Percentiles rank a stretch among this genome's conserved stretches.
These are phyloP conservation scores for Tricholomella constricta DNA, from an alignment of 768 basidiomycete genomes.

Conservation along the genomic window DNA sequence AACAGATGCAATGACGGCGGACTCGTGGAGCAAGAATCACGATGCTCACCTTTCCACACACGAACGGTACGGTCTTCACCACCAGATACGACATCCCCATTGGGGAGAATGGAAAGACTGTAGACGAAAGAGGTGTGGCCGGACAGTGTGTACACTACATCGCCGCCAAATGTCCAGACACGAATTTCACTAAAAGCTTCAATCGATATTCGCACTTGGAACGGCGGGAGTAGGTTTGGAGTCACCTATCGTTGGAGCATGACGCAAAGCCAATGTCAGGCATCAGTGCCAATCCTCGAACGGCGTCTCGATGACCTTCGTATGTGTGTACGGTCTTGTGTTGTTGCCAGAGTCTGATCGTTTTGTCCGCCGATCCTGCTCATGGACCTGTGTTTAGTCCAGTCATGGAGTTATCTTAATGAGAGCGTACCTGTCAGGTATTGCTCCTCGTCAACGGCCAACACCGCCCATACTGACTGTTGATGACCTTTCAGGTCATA, in stretches of 20 bases:
- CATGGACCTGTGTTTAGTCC: background rate
- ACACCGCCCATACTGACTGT: constrained; percentile 93
- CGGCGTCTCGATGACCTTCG: constrained; percentile 88
- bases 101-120: constrained; percentile 79
- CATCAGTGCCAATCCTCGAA: constrained; percentile 79
- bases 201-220: background rate
- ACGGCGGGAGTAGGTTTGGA: constrained; percentile 2
- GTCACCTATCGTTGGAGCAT: constrained; percentile 90
- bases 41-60: constrained; percentile 78
- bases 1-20: background rate
- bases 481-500: constrained; percentile 84
- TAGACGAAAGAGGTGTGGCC: constrained; percentile 99
- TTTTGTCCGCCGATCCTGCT: constrained; percentile 90
- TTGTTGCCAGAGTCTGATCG: constrained; percentile 85
- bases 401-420: background rate
- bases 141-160: constrained; percentile 73
- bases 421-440: constrained; percentile 74
- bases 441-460: constrained; percentile 73
- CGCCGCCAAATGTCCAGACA: constrained; percentile 87
- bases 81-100: constrained; percentile 81
- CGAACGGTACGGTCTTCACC: constrained; percentile 94
- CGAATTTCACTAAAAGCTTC: constrained; percentile 71
- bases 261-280: constrained; percentile 93
- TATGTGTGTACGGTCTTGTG: constrained; percentile 77
- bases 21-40: background rate